Conservation (phyloP, 768 basidiomycete genomes). For the Leucogyrophana mollusca region DNA sequence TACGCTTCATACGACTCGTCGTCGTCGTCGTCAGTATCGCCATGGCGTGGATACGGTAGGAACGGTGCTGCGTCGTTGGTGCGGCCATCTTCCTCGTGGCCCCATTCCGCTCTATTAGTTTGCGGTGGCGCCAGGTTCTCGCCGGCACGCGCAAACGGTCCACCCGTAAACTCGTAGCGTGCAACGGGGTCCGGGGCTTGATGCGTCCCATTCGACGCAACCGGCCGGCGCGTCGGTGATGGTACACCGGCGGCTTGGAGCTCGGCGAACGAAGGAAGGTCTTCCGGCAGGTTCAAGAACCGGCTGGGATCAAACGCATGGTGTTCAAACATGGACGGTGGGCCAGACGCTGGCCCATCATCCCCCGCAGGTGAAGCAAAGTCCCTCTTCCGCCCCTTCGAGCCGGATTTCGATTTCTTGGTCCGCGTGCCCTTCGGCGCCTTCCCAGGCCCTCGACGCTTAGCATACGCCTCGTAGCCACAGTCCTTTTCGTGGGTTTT, state of each 20-base stretch:
- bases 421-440: conserved; percentile 58
- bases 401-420: conserved; percentile 35
- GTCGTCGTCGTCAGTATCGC: conserved; percentile 1
- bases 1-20: background rate
- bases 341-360: no score
- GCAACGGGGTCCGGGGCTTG: background rate
- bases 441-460: conserved; percentile 75
- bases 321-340: no score
- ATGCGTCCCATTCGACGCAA: background rate
- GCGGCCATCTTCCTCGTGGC: background rate
- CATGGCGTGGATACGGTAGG: background rate
- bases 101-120: background rate
- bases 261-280: background rate
- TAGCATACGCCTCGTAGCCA: conserved; percentile 47
- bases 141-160: background rate
- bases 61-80: background rate
- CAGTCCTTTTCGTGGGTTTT: conserved; percentile 49
- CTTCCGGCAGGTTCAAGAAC: no score
- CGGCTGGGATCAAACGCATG: no score
- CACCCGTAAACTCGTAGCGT: background rate
- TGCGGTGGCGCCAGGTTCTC: background rate
- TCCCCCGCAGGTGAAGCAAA: no score
- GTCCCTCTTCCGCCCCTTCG: conserved; percentile 1
- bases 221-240: conserved; percentile 1
- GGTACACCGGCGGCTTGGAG: conserved; percentile 1